phyloP scores from a whole-genome alignment of 345 rosid genomes.

The Rhizophora apiculata region DNA sequence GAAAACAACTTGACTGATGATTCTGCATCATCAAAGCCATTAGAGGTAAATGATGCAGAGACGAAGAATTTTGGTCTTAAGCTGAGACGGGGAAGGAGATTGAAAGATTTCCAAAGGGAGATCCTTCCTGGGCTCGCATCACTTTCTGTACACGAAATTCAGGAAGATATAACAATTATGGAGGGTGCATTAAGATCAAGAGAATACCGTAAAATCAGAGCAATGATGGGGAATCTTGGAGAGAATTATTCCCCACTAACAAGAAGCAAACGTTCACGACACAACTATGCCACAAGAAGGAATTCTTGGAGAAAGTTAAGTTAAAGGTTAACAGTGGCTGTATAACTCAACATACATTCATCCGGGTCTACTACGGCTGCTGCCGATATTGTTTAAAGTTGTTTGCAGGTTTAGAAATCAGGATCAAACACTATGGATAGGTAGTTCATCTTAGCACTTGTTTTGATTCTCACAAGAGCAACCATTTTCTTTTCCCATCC shows the following conservation, averaged over 20 bases:
- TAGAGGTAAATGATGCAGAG: constrained; percentile 36
- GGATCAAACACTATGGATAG: background rate
- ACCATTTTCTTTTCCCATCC: background rate
- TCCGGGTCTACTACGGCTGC: background rate
- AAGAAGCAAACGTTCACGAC: constrained; percentile 40
- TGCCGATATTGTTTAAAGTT: background rate
- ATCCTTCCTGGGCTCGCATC: constrained; percentile 61
- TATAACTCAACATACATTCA: constrained; percentile 4
- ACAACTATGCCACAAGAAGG: constrained; percentile 25
- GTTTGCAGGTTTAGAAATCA: constrained; percentile 8
- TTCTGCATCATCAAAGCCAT: constrained; percentile 53
- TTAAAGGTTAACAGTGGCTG: background rate
- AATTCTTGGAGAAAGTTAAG: constrained; percentile 11
- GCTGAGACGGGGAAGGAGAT: constrained; percentile 71
- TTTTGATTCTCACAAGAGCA: background rate
- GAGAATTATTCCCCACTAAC: constrained; percentile 39
- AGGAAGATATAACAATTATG: constrained; percentile 65
- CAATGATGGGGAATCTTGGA: constrained; percentile 34
- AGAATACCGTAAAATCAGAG: constrained; percentile 62
- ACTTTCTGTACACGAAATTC: constrained; percentile 67
- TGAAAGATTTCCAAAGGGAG: constrained; percentile 81
- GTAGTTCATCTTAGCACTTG: background rate
- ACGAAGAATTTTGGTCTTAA: constrained; percentile 48
- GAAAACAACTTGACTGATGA: constrained; percentile 47
- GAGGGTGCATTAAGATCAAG: constrained; percentile 75